Percentiles rank a stretch among this genome's conserved stretches.
Conservation (phyloP, 2,329 filamentous ascomycete genomes). For the Bipolaris cookei region DNA sequence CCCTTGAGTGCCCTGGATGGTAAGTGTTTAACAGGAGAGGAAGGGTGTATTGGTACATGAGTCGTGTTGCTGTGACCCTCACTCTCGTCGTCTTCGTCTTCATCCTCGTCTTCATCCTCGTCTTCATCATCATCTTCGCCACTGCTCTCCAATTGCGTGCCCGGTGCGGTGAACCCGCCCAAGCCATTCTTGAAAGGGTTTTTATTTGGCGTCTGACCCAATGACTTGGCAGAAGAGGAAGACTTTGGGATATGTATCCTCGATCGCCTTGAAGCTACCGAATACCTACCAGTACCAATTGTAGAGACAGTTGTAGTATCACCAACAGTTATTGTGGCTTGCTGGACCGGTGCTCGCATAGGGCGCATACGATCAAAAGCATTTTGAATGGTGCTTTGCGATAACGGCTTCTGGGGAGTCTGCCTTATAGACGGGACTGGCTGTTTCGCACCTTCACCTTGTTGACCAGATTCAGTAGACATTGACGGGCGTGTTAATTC, state of each 20-base stretch:
- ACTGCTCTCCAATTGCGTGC: constrained; percentile 50
- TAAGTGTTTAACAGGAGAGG: constrained; percentile 22
- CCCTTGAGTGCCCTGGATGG: constrained; percentile 19
- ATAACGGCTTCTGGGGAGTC: constrained; percentile 41
- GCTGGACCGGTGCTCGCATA: constrained; percentile 66
- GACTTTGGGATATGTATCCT: constrained; percentile 52
- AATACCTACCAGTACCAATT: constrained; percentile 59
- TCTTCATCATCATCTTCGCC: constrained; percentile 31
- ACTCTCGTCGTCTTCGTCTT: constrained; percentile 14
- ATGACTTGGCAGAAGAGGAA: constrained; percentile 36
- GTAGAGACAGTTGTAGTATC: constrained; percentile 69
- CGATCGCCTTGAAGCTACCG: constrained; percentile 56
- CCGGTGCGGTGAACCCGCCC: constrained; percentile 62
- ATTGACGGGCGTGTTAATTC: constrained; percentile 19
- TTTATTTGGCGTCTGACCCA: constrained; percentile 37
- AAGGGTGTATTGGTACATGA: constrained; percentile 21
- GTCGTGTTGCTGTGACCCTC: constrained; percentile 20
- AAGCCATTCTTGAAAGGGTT: constrained; percentile 55
- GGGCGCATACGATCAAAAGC: constrained; percentile 70
- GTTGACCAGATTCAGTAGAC: constrained; percentile 12
- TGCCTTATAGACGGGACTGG: constrained; percentile 39
- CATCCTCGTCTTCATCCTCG: constrained; percentile 16
- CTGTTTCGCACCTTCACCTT: constrained; percentile 27
- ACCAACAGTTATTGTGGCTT: constrained; percentile 78
- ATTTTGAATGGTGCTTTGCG: constrained; percentile 58